These are phyloP conservation scores for Sanghuangporus baumii DNA, from an alignment of 1,284 basidiomycete genomes.

Conservation along the genomic window DNA sequence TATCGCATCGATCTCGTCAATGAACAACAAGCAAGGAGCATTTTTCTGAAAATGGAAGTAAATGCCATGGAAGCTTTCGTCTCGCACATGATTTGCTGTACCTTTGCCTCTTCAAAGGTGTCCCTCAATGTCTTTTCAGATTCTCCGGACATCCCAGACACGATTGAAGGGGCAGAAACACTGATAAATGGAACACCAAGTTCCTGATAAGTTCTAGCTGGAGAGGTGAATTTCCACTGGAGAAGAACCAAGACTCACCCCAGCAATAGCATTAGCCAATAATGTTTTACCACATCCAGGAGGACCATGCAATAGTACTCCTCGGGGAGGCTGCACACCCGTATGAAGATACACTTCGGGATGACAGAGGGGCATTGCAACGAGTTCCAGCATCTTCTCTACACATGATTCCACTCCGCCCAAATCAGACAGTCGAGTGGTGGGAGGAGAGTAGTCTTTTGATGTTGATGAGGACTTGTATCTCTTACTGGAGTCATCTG, in stretches of 20 bases:
- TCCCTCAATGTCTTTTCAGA: conserved; percentile 94
- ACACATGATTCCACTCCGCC: conserved; percentile 85
- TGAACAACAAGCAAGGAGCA: conserved; percentile 88
- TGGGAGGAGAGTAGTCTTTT: conserved; percentile 63
- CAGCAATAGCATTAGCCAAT: conserved; percentile 89
- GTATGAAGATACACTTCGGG: conserved; percentile 94
- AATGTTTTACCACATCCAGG: conserved; percentile 97
- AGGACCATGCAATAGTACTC: conserved; percentile 93
- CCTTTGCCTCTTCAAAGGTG: conserved; percentile 94
- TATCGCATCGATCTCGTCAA: conserved; percentile 98
- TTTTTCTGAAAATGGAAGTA: conserved; percentile 47
- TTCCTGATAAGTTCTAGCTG: conserved; percentile 47
- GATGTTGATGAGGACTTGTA: conserved; percentile 35
- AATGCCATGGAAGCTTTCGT: not conserved
- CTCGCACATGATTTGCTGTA: conserved; percentile 27
- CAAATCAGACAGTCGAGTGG: conserved; percentile 74
- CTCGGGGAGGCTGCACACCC: conserved; percentile 88
- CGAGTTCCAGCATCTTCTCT: conserved; percentile 92
- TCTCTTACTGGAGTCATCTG: conserved; percentile 52
- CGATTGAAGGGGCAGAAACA: conserved; percentile 91
- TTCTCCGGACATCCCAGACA: conserved; percentile 97
- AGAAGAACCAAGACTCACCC: conserved; percentile 47
- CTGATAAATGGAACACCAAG: conserved; percentile 89
- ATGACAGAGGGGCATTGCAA: conserved; percentile 91
- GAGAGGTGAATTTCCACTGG: conserved; percentile 12